Evolutionary conservation across 2,329 filamentous ascomycete genomes (phyloP).

Genomic region (Scopulariopsis brevicaulis): DNA sequence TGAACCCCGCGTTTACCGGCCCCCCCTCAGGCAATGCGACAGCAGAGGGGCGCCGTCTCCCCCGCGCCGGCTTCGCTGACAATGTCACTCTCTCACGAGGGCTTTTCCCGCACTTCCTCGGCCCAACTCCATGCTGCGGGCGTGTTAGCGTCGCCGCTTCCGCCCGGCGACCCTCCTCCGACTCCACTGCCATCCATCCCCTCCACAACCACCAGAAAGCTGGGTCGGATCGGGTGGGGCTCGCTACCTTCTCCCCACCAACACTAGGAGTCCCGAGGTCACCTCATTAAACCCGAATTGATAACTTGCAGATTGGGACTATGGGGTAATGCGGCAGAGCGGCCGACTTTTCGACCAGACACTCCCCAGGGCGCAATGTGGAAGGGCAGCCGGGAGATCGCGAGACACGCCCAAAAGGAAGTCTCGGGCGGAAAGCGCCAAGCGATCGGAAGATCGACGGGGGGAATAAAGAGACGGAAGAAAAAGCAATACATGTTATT

Average conservation of each 20-base stretch:
- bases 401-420: neutral
- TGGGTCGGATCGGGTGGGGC: neutral
- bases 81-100: neutral
- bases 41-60: neutral
- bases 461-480: neutral
- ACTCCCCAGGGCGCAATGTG: neutral
- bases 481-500: neutral
- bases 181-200: neutral
- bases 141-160: neutral
- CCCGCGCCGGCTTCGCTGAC: neutral
- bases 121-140: neutral
- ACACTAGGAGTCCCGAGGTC: neutral
- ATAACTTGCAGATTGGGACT: slow-evolving; percentile 3
- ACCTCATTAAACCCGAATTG: slow-evolving; percentile 5
- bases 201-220: neutral
- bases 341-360: neutral
- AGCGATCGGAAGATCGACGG: neutral
- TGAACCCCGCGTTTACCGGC: neutral
- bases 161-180: neutral
- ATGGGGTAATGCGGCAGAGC: slow-evolving; percentile 3
- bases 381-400: neutral
- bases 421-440: neutral
- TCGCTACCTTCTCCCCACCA: neutral
- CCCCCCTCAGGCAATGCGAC: neutral
- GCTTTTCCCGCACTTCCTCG: neutral